These are phyloP conservation scores for Myriosclerotinia duriaeana DNA, from an alignment of 2,329 filamentous ascomycete genomes.

Conservation along the genomic window DNA sequence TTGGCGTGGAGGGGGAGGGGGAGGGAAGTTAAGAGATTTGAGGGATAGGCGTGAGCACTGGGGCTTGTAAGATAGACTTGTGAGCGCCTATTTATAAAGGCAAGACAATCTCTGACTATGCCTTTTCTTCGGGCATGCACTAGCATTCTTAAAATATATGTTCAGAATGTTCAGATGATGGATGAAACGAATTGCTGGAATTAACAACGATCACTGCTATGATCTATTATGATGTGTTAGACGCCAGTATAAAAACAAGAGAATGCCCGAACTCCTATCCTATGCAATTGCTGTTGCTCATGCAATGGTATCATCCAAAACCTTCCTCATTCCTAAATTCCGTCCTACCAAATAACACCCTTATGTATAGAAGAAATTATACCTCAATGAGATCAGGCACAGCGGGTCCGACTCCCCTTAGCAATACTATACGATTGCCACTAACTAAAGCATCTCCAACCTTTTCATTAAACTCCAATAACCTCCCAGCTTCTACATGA, in stretches of 20 bases:
- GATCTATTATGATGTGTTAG: constrained; percentile 1
- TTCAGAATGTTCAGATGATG: neutral
- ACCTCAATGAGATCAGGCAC: constrained; percentile 66
- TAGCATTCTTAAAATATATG: neutral
- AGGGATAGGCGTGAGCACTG: neutral
- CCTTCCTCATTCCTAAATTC: neutral
- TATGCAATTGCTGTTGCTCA: constrained; percentile 9
- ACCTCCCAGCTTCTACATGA: constrained; percentile 83
- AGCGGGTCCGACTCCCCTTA: constrained; percentile 81
- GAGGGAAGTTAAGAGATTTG: neutral
- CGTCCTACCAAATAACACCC: neutral
- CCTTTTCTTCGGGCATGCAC: neutral
- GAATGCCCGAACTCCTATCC: constrained; percentile 16
- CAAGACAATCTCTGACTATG: neutral
- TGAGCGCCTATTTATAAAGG: neutral
- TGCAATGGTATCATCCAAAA: constrained; percentile 22
- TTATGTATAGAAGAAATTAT: constrained; percentile 18
- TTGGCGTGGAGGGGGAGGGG: no score
- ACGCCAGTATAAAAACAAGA: neutral
- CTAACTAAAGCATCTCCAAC: constrained; percentile 70
- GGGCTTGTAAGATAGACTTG: neutral
- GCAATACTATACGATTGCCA: constrained; percentile 85
- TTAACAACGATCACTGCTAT: neutral
- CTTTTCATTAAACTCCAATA: constrained; percentile 87
- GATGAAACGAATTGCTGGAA: neutral